phyloP scores from a whole-genome alignment of 129 eudicot species.

The Flaveria ramosissima region DNA sequence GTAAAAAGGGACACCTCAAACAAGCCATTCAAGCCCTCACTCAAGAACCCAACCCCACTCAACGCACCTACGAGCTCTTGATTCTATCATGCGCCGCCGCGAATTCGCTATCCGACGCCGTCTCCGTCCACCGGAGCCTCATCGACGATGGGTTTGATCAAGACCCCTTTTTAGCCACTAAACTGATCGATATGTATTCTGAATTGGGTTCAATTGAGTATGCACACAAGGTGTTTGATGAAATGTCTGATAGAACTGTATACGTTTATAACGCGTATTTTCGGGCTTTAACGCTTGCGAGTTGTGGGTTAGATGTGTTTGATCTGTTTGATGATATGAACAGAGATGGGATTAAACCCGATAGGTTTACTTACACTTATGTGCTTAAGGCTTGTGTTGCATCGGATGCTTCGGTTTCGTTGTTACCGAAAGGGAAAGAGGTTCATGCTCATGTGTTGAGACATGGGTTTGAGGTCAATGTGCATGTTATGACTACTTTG shows the following conservation, averaged over 20 bases:
- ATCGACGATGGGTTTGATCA: slow-evolving; percentile 58
- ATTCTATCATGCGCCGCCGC: slow-evolving; percentile 56
- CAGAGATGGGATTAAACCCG: slow-evolving; percentile 49
- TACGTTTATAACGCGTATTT: slow-evolving; percentile 81
- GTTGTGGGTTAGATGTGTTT: slow-evolving; percentile 76
- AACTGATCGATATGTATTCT: slow-evolving; percentile 69
- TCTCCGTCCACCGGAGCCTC: slow-evolving; percentile 52
- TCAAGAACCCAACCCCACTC: slow-evolving; percentile 70
- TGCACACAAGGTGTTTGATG: slow-evolving; percentile 89
- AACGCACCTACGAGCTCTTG: slow-evolving; percentile 82
- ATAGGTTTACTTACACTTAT: slow-evolving; percentile 89
- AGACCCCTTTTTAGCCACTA: slow-evolving; percentile 85
- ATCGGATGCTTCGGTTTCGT: slow-evolving; percentile 48
- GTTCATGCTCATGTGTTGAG: slow-evolving; percentile 76
- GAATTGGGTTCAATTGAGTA: slow-evolving; percentile 54
- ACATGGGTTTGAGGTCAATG: slow-evolving; percentile 65
- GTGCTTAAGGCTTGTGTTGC: slow-evolving; percentile 90
- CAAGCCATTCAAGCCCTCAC: slow-evolving; percentile 64
- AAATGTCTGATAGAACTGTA: slow-evolving; percentile 54
- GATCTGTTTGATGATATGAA: slow-evolving; percentile 52
- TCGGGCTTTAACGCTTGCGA: slow-evolving; percentile 63
- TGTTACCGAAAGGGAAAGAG: slow-evolving; percentile 57
- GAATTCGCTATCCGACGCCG: slow-evolving; percentile 55
- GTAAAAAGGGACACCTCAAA: slow-evolving; percentile 64
- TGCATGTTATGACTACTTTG: slow-evolving; percentile 87